Evolutionary conservation across 1,284 basidiomycete genomes (phyloP), one percentile per base, ranked within the genome.

Genomic region (Vanrija sp.): DNA sequence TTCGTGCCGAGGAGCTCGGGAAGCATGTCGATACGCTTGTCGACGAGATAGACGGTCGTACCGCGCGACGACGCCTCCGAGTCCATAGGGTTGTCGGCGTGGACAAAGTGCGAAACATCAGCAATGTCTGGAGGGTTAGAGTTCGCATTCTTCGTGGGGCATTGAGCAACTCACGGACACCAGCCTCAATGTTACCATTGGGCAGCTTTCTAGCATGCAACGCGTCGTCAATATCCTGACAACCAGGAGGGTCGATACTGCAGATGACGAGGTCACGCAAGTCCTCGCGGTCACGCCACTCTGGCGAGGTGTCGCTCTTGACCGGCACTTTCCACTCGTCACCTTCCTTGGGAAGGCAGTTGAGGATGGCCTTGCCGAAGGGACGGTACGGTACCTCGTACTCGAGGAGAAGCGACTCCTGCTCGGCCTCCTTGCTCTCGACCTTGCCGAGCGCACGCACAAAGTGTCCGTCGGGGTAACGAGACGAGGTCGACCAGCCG

Each of bases 21-120:
- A 51, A 99, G 81, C 96, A 99, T 99, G 79, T 98, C 96, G 54
- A 99, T 95, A 39, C 96, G 88, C 78, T 95, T 96, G 80, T 99
- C 96, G 3, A 98, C 96, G 6, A 99, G 83, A 73, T 98, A 99
- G 4, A 99, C 96, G 0, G 96, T 98, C 1, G 95, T 98, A 12
- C 96, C 95, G 53, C 96, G 83, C 14, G 92, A 84, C 15, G 95
- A 91, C 16, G 96, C 96, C 75, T 99, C 96, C 38, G 81, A 86
- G 67, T 99, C 96, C 94, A 99, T 98, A 0, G 96, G 85, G 52
- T 89, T 99, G 69, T 95, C 91, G 3, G 93, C 82, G 52, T 84
- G 85, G 1, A 99, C 96, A 68, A 99, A 99, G 75, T 96, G 87
- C 3, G 95, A 95, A 1, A 99, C 96, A 70, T 99, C 95, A 57